phyloP scores from a whole-genome alignment of 768 basidiomycete genomes.

The Lyophyllum atratum region DNA sequence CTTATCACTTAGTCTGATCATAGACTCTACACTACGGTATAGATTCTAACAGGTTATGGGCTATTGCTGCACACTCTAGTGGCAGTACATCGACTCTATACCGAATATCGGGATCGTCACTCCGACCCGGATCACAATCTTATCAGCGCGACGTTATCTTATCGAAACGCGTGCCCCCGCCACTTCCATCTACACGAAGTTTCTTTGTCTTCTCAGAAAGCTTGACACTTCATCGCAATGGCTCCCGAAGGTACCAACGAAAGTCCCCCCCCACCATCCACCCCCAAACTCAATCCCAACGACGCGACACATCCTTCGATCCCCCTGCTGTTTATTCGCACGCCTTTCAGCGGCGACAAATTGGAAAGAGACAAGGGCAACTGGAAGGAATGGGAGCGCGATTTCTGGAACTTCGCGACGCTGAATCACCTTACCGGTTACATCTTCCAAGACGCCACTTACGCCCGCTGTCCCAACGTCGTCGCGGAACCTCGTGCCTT shows the following conservation, averaged over 20 bases:
- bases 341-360: not conserved
- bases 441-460: not conserved
- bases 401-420: not conserved
- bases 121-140: not conserved
- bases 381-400: not conserved
- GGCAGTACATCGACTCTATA: not conserved
- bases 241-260: not conserved
- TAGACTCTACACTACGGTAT: too few species aligned
- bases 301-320: not conserved
- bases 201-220: not conserved
- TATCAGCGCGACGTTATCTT: not conserved
- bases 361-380: not conserved
- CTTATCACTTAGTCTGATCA: not conserved
- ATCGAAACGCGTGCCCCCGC: not conserved
- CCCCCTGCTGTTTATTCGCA: not conserved
- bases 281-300: not conserved
- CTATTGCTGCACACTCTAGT: not conserved
- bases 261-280: not conserved
- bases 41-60: constrained; percentile 1
- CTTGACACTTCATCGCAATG: not conserved
- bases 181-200: not conserved
- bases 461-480: not conserved
- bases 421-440: not conserved
- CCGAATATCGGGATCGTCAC: not conserved
- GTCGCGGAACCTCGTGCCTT: not conserved